Evolutionary conservation across 305 asterid genomes (phyloP).

Genomic region (Solanum hybrid): DNA sequence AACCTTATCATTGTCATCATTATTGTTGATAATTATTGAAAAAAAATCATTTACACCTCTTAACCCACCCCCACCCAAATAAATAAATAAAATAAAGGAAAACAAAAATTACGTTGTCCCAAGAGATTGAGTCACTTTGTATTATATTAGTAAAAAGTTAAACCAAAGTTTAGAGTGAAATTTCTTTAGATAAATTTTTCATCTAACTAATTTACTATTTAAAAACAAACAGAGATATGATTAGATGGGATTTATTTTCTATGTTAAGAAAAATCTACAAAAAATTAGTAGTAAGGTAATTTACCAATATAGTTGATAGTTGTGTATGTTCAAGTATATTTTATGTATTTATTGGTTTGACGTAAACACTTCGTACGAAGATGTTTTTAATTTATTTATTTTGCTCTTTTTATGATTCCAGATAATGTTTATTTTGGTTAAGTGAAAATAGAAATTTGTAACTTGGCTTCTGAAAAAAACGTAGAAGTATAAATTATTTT

Average conservation of each 20-base stretch:
- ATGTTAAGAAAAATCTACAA: not conserved
- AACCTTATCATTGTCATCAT: conserved; percentile 3
- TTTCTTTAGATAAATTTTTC: not conserved
- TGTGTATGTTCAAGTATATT: not conserved
- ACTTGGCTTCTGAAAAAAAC: too few species aligned
- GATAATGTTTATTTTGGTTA: not conserved
- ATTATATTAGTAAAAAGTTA: not conserved
- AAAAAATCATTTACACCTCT: not conserved
- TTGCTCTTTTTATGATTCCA: too few species aligned
- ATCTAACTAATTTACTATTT: not conserved
- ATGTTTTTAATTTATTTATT: too few species aligned
- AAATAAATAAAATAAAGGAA: too few species aligned
- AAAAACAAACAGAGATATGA: not conserved
- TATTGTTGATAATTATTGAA: not conserved
- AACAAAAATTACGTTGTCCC: not conserved
- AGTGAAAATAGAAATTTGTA: not conserved
- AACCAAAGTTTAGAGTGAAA: not conserved
- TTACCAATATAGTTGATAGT: not conserved
- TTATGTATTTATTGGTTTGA: too few species aligned
- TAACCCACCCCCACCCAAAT: not conserved
- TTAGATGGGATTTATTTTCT: not conserved
- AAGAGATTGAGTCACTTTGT: not conserved
- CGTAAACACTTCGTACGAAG: too few species aligned
- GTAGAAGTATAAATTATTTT: too few species aligned
- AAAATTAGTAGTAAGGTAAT: not conserved